phyloP scores from a whole-genome alignment of 257 asterid genomes.

The Fraxinus pennsylvanica region DNA sequence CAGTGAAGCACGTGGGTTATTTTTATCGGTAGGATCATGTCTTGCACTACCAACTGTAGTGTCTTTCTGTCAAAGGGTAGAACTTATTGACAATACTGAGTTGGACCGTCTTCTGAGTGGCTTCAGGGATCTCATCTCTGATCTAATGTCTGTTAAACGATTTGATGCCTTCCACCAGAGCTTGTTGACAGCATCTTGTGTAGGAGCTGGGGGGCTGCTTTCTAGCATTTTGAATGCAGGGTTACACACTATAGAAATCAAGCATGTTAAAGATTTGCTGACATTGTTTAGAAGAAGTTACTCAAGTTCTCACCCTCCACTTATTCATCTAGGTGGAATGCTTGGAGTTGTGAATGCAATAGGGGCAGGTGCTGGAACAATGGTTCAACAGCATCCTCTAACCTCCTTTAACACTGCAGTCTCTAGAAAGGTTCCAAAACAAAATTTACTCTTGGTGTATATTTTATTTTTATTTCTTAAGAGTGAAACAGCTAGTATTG shows the following conservation, averaged over 20 bases:
- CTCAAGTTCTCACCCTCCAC: slow-evolving; percentile 59
- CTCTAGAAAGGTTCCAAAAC: slow-evolving; percentile 55
- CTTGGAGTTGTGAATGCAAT: slow-evolving; percentile 79
- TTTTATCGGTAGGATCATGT: slow-evolving; percentile 73
- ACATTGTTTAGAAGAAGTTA: slow-evolving; percentile 63
- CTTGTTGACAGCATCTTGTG: slow-evolving; percentile 83
- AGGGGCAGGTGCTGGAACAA: slow-evolving; percentile 81
- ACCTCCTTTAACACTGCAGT: slow-evolving; percentile 28
- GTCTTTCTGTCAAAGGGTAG: slow-evolving; percentile 76
- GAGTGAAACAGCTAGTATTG: not conserved
- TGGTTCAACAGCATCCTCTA: slow-evolving; percentile 35
- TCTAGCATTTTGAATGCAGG: slow-evolving; percentile 59
- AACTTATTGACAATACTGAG: slow-evolving; percentile 67
- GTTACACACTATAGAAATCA: slow-evolving; percentile 52
- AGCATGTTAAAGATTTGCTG: slow-evolving; percentile 55
- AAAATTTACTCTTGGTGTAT: slow-evolving; percentile 15
- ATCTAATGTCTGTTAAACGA: slow-evolving; percentile 48
- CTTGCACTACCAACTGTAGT: slow-evolving; percentile 69
- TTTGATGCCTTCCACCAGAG: slow-evolving; percentile 58
- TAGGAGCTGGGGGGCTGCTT: slow-evolving; percentile 82
- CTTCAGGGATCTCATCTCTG: slow-evolving; percentile 58
- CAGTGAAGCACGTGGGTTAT: slow-evolving; percentile 37
- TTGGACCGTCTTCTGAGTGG: slow-evolving; percentile 51
- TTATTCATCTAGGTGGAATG: slow-evolving; percentile 82
- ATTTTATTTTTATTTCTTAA: not conserved